phyloP scores from a whole-genome alignment of 305 asterid species.

The Fraxinus floribunda region DNA sequence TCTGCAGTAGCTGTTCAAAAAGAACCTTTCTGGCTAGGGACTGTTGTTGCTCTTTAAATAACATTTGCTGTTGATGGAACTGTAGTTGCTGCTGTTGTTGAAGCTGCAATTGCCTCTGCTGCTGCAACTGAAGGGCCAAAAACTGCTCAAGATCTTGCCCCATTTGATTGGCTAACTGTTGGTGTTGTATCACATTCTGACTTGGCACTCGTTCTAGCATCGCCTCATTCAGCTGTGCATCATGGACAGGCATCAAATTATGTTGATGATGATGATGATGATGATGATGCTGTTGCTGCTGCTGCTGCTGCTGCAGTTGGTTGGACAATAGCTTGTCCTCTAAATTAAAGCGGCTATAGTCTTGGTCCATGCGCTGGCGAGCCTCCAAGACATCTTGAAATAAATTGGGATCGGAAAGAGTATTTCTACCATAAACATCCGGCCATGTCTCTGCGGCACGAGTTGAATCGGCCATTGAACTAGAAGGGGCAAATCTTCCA shows the following conservation, averaged over 20 bases:
- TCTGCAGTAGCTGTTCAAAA: slow-evolving; percentile 79
- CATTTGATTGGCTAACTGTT: slow-evolving; percentile 54
- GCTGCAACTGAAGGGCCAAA: slow-evolving; percentile 72
- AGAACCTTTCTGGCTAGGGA: slow-evolving; percentile 73
- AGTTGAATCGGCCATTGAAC: slow-evolving; percentile 42
- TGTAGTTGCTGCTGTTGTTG: slow-evolving; percentile 64
- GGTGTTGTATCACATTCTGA: slow-evolving; percentile 56
- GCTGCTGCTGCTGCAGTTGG: slow-evolving; percentile 56
- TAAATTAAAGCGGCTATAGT: slow-evolving; percentile 49
- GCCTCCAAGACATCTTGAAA: slow-evolving; percentile 59
- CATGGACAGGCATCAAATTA: slow-evolving; percentile 51
- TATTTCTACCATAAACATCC: slow-evolving; percentile 49
- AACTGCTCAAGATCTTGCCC: slow-evolving; percentile 73
- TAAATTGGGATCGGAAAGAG: slow-evolving; percentile 50
- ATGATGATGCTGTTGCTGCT: slow-evolving; percentile 40
- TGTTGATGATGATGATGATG: slow-evolving; percentile 64
- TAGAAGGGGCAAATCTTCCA: slow-evolving; percentile 49
- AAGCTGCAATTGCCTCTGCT: slow-evolving; percentile 69
- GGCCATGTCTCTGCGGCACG: slow-evolving; percentile 51
- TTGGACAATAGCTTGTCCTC: slow-evolving; percentile 66
- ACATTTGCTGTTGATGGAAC: slow-evolving; percentile 71
- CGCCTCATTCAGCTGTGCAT: slow-evolving; percentile 54
- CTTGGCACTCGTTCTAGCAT: slow-evolving; percentile 52
- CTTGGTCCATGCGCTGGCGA: slow-evolving; percentile 57
- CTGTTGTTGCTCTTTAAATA: slow-evolving; percentile 72